Base-by-base conservation (phyloP, 495 filamentous ascomycete species). In the Daldinia bambusicola region DNA sequence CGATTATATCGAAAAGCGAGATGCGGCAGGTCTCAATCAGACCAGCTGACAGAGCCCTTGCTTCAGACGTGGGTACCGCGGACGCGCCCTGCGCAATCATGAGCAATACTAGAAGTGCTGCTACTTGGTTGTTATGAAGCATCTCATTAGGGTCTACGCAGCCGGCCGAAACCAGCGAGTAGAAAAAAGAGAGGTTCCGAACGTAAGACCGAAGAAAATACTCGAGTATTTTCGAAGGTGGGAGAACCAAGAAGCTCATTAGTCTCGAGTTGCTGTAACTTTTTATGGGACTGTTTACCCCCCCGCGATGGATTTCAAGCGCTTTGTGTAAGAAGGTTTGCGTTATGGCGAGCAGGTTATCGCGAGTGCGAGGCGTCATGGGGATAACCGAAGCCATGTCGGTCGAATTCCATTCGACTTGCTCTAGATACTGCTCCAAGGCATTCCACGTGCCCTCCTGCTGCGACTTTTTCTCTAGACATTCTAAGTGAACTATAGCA, bases 21-120 rank as follows among this genome's bases (percentile, higher is more conserved):
- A 90, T 89, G 56, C 89, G 88, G 69, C 88, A 89, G 4, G 86
- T 88, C 75, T 90, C 88, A 9, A 85, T 87, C 60, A 91, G 74
- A 3, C 88, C 88, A n/a, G 85, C 84, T 9, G 88, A 87, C 12
- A 91, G 81, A 70, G 83, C 82, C 14, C 86, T 79, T 1, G 86
- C 88, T 75, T 89, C 88, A 0, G 84, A 77, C 22, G 82, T 86
- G 9, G 87, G 85, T 64, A 88, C 83, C 8, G 81, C 79, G 50
- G 84, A 85, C 13, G 89, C 88, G 20, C 88, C 89, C 66, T 88
- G 85, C 1, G 89, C 87, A 61, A 91, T 89, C 88, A 89, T 89
- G 76, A 90, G 83, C 14, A 90, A 75, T 1, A 90, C 80, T 6
- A 90, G 75, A 31, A 91, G 77, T 22, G 85, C 87, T 0, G 87